Evolutionary conservation across 495 filamentous ascomycete genomes (phyloP).

Genomic region (Penicillium malachiteum): DNA sequence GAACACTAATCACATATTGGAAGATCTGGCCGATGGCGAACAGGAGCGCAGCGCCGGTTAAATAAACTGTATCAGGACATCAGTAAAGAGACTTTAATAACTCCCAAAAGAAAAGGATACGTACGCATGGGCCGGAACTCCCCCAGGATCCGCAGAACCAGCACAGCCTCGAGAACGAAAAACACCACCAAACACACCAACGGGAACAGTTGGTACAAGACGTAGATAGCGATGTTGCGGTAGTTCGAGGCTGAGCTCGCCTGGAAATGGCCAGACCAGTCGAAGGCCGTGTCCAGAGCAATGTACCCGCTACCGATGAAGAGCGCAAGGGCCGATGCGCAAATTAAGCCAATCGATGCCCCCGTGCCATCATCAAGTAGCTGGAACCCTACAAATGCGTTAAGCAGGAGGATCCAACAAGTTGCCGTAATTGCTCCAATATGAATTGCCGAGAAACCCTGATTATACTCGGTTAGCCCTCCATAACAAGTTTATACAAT

Average conservation of each 20-base stretch:
- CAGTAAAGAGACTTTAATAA: slow-evolving; percentile 9
- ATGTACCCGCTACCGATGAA: slow-evolving; percentile 96
- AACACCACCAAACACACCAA: slow-evolving; percentile 84
- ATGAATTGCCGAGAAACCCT: slow-evolving; percentile 94
- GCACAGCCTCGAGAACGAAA: slow-evolving; percentile 74
- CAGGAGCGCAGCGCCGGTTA: slow-evolving; percentile 67
- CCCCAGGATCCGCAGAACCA: slow-evolving; percentile 81
- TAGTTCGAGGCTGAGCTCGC: slow-evolving; percentile 54
- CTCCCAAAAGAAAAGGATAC: slow-evolving; percentile 20
- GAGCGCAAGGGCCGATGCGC: slow-evolving; percentile 63
- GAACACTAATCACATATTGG: slow-evolving; percentile 86
- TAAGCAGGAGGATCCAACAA: slow-evolving; percentile 87
- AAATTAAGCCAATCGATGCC: slow-evolving; percentile 73
- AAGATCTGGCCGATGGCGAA: slow-evolving; percentile 95
- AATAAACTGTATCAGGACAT: slow-evolving; percentile 58
- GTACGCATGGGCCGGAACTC: slow-evolving; percentile 84
- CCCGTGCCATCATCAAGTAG: slow-evolving; percentile 90
- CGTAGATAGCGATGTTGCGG: slow-evolving; percentile 83
- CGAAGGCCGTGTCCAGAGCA: slow-evolving; percentile 86
- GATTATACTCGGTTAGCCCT: not conserved
- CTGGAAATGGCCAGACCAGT: slow-evolving; percentile 76
- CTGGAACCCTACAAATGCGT: slow-evolving; percentile 90
- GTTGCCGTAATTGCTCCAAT: slow-evolving; percentile 85
- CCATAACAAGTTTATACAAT: not conserved
- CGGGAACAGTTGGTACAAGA: slow-evolving; percentile 87